Conservation (phyloP, 805 yeast species). For the Allodekkera sacchari region DNA sequence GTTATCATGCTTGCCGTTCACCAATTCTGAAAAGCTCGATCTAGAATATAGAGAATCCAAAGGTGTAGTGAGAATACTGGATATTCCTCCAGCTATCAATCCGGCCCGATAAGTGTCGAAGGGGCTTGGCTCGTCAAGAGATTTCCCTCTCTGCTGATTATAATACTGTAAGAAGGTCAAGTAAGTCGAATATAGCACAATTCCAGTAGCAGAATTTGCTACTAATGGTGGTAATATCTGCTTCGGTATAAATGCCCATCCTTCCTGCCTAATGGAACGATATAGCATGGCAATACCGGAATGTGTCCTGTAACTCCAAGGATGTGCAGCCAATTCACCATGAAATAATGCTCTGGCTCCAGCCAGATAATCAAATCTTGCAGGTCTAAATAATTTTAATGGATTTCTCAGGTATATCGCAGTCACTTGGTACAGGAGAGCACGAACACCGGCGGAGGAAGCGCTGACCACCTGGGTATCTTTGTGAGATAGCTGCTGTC, state of each 20-base stretch:
- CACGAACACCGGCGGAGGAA: conserved; percentile 79
- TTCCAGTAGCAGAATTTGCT: conserved; percentile 85
- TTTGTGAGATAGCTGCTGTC: neutral
- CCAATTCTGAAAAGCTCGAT: conserved; percentile 65
- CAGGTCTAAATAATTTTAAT: conserved; percentile 81
- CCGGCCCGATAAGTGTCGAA: conserved; percentile 74
- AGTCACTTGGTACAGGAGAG: conserved; percentile 70
- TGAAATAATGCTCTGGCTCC: conserved; percentile 47
- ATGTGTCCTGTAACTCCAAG: conserved; percentile 57
- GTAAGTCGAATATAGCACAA: conserved; percentile 78
- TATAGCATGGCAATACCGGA: conserved; percentile 69
- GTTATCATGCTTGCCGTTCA: conserved; percentile 58
- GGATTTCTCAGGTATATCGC: conserved; percentile 73
- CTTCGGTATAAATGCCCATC: conserved; percentile 83
- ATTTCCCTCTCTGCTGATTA: conserved; percentile 15
- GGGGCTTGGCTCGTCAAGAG: conserved; percentile 24
- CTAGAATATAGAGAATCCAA: conserved; percentile 85
- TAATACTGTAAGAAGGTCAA: conserved; percentile 42
- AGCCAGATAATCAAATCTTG: conserved; percentile 80
- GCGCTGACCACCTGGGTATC: conserved; percentile 57
- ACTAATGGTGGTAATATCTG: conserved; percentile 79
- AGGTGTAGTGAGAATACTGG: conserved; percentile 90
- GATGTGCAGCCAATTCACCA: conserved; percentile 36
- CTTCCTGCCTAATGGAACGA: conserved; percentile 64
- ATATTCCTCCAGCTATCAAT: conserved; percentile 75